Conservation (phyloP, 2,329 filamentous ascomycete genomes). For the Fusarium coffeatum region DNA sequence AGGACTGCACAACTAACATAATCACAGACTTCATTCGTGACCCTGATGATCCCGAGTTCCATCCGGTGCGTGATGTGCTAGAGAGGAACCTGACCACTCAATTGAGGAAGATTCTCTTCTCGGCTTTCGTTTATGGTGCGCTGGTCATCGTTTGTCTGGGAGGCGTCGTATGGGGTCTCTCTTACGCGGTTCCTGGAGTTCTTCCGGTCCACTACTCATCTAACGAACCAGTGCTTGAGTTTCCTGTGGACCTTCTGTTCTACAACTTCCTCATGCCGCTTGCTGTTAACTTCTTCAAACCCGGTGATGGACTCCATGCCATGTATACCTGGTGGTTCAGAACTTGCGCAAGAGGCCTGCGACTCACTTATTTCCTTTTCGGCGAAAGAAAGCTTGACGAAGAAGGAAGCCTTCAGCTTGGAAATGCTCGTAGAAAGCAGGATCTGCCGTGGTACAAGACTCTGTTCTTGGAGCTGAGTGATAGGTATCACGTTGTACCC, state of each 20-base stretch:
- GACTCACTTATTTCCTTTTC: constrained; percentile 93
- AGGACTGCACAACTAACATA: constrained; percentile 20
- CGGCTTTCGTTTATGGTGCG: constrained; percentile 93
- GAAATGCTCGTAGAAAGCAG: constrained; percentile 48
- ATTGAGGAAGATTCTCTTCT: constrained; percentile 95
- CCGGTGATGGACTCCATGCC: constrained; percentile 82
- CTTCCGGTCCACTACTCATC: constrained; percentile 94
- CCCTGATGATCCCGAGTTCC: constrained; percentile 97
- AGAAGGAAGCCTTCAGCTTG: constrained; percentile 74
- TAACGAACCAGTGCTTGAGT: constrained; percentile 91
- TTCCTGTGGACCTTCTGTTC: constrained; percentile 92
- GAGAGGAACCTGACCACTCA: constrained; percentile 93
- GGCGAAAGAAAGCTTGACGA: constrained; percentile 84
- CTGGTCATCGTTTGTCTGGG: constrained; percentile 93
- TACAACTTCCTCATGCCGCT: constrained; percentile 97
- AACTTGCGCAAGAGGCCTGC: constrained; percentile 80
- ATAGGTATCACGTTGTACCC: constrained; percentile 57
- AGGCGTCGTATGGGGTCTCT: constrained; percentile 93
- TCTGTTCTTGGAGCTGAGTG: constrained; percentile 60
- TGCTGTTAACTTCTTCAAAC: constrained; percentile 84
- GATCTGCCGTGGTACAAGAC: constrained; percentile 55
- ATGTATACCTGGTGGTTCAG: constrained; percentile 98
- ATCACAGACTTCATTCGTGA: constrained; percentile 90
- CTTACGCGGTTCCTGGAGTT: constrained; percentile 73
- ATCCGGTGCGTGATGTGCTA: constrained; percentile 95